A percentile compares a stretch with the other conserved stretches of the same genome.
phyloP scores from a whole-genome alignment of 169 alveolate species.

The Babesia ovis region DNA sequence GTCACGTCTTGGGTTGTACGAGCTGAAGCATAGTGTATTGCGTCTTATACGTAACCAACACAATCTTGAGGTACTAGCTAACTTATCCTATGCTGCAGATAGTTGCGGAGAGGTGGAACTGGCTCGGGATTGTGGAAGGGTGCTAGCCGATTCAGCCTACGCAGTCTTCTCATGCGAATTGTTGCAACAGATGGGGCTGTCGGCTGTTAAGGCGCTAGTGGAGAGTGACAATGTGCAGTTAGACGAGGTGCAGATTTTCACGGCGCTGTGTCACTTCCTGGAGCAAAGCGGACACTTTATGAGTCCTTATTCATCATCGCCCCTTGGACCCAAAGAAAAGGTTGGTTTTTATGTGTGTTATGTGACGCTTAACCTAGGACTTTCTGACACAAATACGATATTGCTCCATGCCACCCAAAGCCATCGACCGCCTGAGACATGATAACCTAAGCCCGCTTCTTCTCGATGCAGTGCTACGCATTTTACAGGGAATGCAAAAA shows the following conservation, averaged over 20 bases:
- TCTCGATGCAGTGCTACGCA: conserved; percentile 57
- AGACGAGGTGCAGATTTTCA: conserved; percentile 63
- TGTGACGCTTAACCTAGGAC: conserved; percentile 11
- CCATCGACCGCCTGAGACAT: conserved; percentile 46
- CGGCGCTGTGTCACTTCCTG: conserved; percentile 52
- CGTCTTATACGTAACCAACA: conserved; percentile 45
- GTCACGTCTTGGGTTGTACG: conserved; percentile 42
- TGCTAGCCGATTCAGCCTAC: conserved; percentile 60
- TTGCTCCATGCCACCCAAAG: conserved; percentile 67
- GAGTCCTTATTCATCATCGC: conserved; percentile 48
- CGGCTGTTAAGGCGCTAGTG: conserved; percentile 49
- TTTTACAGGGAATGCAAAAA: conserved; percentile 21
- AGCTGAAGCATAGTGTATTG: conserved; percentile 53
- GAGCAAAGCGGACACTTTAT: conserved; percentile 23
- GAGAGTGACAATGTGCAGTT: conserved; percentile 56
- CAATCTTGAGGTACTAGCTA: conserved; percentile 41
- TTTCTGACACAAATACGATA: conserved; percentile 40
- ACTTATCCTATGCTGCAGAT: conserved; percentile 59
- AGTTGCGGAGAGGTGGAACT: conserved; percentile 49
- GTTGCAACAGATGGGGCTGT: conserved; percentile 33
- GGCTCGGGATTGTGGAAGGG: conserved; percentile 62
- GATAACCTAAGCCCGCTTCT: conserved; percentile 48
- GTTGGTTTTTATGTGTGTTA: neutral
- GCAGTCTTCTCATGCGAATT: conserved; percentile 56
- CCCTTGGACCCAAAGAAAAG: conserved; percentile 47